These are phyloP conservation scores for Clitopilus hobsonii DNA, from an alignment of 768 basidiomycete genomes.

Conservation along the genomic window DNA sequence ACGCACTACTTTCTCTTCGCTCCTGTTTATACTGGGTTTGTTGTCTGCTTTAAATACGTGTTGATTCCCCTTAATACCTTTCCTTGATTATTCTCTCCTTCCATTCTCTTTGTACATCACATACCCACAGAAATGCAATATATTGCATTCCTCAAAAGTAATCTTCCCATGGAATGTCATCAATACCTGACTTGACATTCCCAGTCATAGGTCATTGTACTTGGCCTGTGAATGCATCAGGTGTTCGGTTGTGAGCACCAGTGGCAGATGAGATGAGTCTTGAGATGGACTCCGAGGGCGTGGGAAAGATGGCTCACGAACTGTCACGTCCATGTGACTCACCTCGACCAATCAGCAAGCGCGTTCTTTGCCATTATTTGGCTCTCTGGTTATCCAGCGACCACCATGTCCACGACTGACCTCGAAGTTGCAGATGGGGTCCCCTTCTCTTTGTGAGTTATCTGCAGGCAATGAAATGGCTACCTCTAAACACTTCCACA, in stretches of 20 bases:
- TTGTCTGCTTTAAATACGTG: neutral
- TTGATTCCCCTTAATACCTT: neutral
- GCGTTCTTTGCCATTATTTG: neutral
- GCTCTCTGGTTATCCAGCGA: neutral
- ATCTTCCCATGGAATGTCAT: neutral
- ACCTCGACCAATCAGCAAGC: neutral
- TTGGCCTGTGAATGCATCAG: too few relatives aligned
- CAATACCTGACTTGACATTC: neutral
- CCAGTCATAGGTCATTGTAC: too few relatives aligned
- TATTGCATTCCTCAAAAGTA: neutral
- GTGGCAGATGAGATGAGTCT: too few relatives aligned
- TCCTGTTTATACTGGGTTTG: neutral
- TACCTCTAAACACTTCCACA: conserved; percentile 15
- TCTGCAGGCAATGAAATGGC: neutral
- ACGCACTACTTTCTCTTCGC: neutral
- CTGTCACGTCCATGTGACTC: neutral
- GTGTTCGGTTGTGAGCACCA: too few relatives aligned
- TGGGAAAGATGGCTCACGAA: neutral
- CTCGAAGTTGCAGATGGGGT: conserved; percentile 12
- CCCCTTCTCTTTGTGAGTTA: conserved; percentile 24
- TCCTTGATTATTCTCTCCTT: neutral
- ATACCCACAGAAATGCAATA: neutral
- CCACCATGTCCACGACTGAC: conserved; percentile 11
- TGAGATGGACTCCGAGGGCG: too few relatives aligned
- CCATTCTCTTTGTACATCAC: neutral